phyloP scores from a whole-genome alignment of 2,329 filamentous ascomycete species.

The Aspergillus ochraceoroseus region DNA sequence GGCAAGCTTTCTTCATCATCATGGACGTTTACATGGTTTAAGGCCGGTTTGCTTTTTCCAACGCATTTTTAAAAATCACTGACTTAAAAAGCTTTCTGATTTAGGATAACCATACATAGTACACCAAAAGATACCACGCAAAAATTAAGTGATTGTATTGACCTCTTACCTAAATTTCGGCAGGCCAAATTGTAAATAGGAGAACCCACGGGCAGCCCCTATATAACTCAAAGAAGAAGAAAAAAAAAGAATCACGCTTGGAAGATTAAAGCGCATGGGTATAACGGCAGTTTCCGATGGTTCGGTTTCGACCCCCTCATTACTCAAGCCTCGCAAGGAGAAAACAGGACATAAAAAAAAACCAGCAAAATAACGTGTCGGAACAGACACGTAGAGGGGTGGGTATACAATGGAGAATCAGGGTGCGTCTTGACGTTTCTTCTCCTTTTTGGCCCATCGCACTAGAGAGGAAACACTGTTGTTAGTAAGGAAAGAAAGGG shows the following conservation, averaged over 20 bases:
- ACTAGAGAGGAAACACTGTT: constrained; percentile 34
- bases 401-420: constrained; percentile 9
- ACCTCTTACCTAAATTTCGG: neutral
- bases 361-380: too few relatives aligned
- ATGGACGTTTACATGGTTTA: too few relatives aligned
- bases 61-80: too few relatives aligned
- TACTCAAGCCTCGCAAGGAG: constrained; percentile 1
- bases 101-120: too few relatives aligned
- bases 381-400: too few relatives aligned
- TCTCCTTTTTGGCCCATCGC: constrained; percentile 66
- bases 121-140: too few relatives aligned
- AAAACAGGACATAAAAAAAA: constrained; percentile 10
- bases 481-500: constrained; percentile 1
- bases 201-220: neutral
- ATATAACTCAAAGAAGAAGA: neutral
- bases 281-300: constrained; percentile 9
- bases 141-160: too few relatives aligned
- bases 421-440: constrained; percentile 53
- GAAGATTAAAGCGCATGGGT: constrained; percentile 7
- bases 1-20: too few relatives aligned
- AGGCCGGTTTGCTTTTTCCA: too few relatives aligned
- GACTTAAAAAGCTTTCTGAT: too few relatives aligned
- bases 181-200: neutral
- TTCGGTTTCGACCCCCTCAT: too few relatives aligned
- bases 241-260: neutral